Conservation (phyloP, 257 asterid genomes). For the Paulownia fortunei region DNA sequence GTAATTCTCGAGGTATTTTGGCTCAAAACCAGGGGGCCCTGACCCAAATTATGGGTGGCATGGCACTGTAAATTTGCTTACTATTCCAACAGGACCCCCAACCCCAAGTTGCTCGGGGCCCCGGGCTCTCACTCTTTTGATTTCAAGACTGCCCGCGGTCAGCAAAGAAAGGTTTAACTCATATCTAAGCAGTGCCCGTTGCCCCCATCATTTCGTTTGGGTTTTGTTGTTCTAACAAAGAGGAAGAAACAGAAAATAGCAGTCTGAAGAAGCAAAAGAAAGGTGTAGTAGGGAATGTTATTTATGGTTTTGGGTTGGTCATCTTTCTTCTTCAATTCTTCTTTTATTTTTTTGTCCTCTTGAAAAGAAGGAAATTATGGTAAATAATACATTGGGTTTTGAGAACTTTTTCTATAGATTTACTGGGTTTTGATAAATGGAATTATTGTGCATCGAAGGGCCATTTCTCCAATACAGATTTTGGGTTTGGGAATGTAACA, state of each 20-base stretch:
- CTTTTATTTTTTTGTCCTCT: not conserved
- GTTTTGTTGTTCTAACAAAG: conserved; percentile 7
- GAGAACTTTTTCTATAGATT: conserved; percentile 13
- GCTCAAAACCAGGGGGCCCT: conserved; percentile 43
- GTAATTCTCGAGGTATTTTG: conserved; percentile 36
- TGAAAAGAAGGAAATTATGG: not conserved
- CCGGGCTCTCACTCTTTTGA: conserved; percentile 6
- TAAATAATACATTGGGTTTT: not conserved
- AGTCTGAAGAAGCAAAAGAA: not conserved
- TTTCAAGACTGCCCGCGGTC: conserved; percentile 54
- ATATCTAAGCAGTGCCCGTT: not conserved
- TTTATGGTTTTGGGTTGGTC: not conserved
- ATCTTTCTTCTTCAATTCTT: not conserved
- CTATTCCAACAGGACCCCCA: conserved; percentile 9
- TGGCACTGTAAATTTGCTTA: conserved; percentile 23
- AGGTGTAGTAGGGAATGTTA: not conserved
- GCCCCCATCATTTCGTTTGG: conserved; percentile 17
- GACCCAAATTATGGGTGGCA: conserved; percentile 46
- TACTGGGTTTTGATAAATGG: conserved; percentile 35
- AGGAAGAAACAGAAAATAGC: not conserved
- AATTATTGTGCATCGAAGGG: conserved; percentile 30
- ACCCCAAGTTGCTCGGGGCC: conserved; percentile 35
- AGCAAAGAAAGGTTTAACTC: conserved; percentile 27
- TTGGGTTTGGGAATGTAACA: conserved; percentile 27
- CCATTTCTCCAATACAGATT: conserved; percentile 38